Evolutionary conservation across 192 early-diverging fungal species (phyloP), one percentile per base, ranked within the genome.

Genomic region (Radiomyces spectabilis): DNA sequence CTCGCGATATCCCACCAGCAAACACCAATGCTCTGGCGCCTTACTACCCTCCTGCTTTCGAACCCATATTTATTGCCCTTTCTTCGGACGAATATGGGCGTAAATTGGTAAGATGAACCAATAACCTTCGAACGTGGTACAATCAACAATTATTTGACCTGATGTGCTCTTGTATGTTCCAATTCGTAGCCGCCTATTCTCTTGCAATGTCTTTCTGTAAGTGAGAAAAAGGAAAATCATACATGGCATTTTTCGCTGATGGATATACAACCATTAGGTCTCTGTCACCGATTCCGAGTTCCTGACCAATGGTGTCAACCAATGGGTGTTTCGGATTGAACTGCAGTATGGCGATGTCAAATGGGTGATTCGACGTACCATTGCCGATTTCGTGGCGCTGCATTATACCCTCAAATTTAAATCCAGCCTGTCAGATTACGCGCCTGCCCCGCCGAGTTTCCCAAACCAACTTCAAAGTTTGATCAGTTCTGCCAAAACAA

Each of bases 261-360:
- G n/a, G 40, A 50, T 3, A 33, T 35, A 8, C 4, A 19, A 38
- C 26, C 8, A 38, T 32, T 56, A 80, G 78, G 65, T 77, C 25
- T 41, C 55, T 22, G 62, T 64, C 40, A 57, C 62, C 5, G 62
- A 64, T 64, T 64, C 62, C 22, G 55, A 56, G 26, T 57, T 49
- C 46, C 49, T 44, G 33, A n/a, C n/a, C n/a, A 30, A 26, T 8
- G n/a, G 66, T 27, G 50, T 29, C 8, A 50, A 30, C 19, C 80
- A 82, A 47, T 75, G 71, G 48, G 54, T 69, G 5, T 84, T 85
- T 55, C 76, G 85, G 18, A 81, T 88, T 29, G 82, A 83, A 60
- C 65, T 86, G 26, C 78, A 82, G 56, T 88, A 88, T 44, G 86
- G 84, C 18, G 84, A 86, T 45, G 64, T 83, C 42, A 86, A 85